These are phyloP conservation scores for Aspergillus saccharolyticus DNA, from an alignment of 495 filamentous ascomycete species.

Conservation along the genomic window DNA sequence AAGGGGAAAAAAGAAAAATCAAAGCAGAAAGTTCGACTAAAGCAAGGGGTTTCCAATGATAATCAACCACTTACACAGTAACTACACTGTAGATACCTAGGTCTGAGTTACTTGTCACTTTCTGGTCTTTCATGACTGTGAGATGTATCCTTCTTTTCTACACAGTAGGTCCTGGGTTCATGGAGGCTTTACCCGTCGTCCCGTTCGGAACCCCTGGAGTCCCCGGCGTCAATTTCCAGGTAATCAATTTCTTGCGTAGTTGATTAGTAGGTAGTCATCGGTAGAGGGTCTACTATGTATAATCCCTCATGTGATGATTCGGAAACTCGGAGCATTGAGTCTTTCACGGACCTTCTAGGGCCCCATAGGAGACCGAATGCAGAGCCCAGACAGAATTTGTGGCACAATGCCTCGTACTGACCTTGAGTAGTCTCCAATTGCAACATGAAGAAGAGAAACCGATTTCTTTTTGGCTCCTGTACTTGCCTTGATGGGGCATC, in stretches of 20 bases:
- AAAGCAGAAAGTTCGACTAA: background rate
- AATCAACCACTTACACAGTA: too few relatives aligned
- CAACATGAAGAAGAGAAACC: background rate
- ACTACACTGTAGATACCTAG: too few relatives aligned
- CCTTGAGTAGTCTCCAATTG: background rate
- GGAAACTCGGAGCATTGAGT: background rate
- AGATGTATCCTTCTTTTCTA: too few relatives aligned
- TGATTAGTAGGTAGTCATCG: background rate
- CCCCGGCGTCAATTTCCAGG: background rate
- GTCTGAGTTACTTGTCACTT: background rate
- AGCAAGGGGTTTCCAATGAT: background rate
- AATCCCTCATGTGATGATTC: background rate
- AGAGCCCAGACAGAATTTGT: background rate
- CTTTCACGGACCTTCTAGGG: background rate
- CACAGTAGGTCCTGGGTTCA: too few relatives aligned
- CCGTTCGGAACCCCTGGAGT: background rate
- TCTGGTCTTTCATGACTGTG: background rate
- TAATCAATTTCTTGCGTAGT: background rate
- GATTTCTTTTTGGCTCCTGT: background rate
- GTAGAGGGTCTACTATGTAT: too few relatives aligned
- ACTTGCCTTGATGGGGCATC: slow-evolving; percentile 1
- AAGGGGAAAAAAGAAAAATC: background rate
- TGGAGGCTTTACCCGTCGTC: background rate
- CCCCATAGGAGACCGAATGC: background rate
- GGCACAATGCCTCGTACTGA: background rate